These are phyloP conservation scores for Helotiales sp. DNA, from an alignment of 2,329 filamentous ascomycete species.

Conservation along the genomic window DNA sequence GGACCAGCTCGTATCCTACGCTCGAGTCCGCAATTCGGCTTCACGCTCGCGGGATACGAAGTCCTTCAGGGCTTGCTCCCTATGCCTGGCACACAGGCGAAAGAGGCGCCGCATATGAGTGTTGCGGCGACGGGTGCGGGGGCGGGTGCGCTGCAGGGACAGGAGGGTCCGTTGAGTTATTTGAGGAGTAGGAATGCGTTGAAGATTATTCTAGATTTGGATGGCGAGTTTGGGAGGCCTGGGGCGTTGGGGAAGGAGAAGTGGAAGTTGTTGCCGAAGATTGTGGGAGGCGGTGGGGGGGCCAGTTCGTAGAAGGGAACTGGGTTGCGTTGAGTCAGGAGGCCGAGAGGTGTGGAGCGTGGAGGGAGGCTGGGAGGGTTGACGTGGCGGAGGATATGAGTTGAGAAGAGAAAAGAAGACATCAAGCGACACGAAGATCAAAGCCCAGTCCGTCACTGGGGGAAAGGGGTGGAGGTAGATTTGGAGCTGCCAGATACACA, in stretches of 20 bases:
- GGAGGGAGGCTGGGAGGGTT: too few species aligned
- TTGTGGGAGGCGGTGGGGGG: conserved; percentile 36
- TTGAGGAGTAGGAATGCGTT: conserved; percentile 84
- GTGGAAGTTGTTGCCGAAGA: conserved; percentile 38
- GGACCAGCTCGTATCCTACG: conserved; percentile 93
- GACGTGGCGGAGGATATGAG: too few species aligned
- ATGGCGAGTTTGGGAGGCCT: conserved; percentile 81
- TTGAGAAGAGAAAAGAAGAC: too few species aligned
- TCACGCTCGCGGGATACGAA: conserved; percentile 95
- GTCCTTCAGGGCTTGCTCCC: conserved; percentile 82
- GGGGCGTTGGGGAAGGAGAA: conserved; percentile 36
- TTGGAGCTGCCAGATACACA: too few species aligned
- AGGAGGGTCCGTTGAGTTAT: conserved; percentile 55
- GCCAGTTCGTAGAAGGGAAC: neutral
- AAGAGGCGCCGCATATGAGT: conserved; percentile 56
- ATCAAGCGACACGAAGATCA: too few species aligned
- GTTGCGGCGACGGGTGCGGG: conserved; percentile 66
- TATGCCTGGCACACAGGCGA: conserved; percentile 68
- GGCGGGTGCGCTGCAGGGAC: conserved; percentile 51
- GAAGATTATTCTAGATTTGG: conserved; percentile 93
- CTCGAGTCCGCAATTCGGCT: conserved; percentile 96
- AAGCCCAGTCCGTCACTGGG: too few species aligned
- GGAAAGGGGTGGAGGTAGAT: too few species aligned
- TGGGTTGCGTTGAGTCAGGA: neutral
- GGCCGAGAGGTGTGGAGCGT: neutral